Conservation (phyloP, 2,329 filamentous ascomycete genomes). For the Exophiala bonariae region DNA sequence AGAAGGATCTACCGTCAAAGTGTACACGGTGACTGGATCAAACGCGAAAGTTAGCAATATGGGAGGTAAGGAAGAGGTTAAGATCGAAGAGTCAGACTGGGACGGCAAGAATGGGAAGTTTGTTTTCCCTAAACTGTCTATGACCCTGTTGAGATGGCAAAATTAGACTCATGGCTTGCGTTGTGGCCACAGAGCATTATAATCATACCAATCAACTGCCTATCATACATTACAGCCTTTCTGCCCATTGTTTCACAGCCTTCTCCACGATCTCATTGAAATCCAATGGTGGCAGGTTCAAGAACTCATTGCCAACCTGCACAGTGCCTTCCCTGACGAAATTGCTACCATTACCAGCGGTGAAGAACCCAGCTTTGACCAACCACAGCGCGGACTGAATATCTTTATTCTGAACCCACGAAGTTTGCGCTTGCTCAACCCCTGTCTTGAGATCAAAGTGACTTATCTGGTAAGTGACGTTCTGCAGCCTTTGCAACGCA, state of each 20-base stretch:
- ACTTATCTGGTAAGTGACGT: slow-evolving; percentile 1
- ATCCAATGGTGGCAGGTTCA: slow-evolving; percentile 1
- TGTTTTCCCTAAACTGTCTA: slow-evolving; percentile 67
- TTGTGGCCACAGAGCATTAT: too few relatives aligned
- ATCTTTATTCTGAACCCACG: slow-evolving; percentile 9
- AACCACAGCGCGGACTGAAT: slow-evolving; percentile 3
- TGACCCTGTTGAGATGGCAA: slow-evolving; percentile 66
- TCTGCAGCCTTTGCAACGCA: slow-evolving; percentile 19
- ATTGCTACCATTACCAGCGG: slow-evolving; percentile 14
- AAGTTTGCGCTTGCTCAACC: slow-evolving; percentile 2
- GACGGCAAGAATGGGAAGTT: slow-evolving; percentile 59
- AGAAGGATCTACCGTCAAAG: slow-evolving; percentile 51
- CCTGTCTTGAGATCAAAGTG: background rate
- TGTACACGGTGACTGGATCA: slow-evolving; percentile 63
- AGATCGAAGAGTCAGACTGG: slow-evolving; percentile 63
- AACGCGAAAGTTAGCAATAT: slow-evolving; percentile 62
- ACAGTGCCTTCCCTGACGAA: slow-evolving; percentile 6
- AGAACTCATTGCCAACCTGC: slow-evolving; percentile 8
- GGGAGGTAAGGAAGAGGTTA: slow-evolving; percentile 62
- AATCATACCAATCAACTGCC: too few relatives aligned
- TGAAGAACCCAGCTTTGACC: slow-evolving; percentile 14
- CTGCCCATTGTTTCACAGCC: background rate
- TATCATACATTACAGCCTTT: too few relatives aligned
- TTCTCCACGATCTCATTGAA: background rate
- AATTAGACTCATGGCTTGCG: slow-evolving; percentile 13